These are phyloP conservation scores for Aspergillus candidus DNA, from an alignment of 2,329 filamentous ascomycete species.

Conservation along the genomic window DNA sequence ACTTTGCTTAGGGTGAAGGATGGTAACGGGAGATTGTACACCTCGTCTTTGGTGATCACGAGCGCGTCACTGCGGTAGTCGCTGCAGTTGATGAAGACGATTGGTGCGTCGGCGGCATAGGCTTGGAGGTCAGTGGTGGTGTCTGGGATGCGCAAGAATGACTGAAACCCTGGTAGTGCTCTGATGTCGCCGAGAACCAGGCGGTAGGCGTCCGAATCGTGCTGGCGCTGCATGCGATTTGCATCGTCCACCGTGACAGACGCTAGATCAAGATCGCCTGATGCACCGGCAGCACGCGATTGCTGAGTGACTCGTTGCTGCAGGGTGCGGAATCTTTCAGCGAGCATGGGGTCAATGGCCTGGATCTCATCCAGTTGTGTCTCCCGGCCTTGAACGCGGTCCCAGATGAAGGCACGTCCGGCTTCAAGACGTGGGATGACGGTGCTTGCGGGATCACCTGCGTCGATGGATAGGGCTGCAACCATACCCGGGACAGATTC, in stretches of 20 bases:
- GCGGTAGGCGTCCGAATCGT: constrained; percentile 1
- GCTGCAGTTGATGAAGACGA: constrained; percentile 4
- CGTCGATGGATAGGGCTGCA: not conserved
- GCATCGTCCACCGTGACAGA: not conserved
- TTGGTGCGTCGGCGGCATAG: constrained; percentile 1
- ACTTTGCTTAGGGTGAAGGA: not conserved
- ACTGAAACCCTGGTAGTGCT: not conserved
- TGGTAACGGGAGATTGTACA: constrained; percentile 1
- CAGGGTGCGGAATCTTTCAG: constrained; percentile 1
- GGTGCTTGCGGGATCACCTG: constrained; percentile 1
- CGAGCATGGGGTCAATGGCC: not conserved
- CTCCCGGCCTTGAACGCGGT: constrained; percentile 1
- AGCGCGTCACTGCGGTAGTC: constrained; percentile 1
- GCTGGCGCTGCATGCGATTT: constrained; percentile 3
- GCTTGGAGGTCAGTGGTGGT: not conserved
- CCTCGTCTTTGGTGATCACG: not conserved
- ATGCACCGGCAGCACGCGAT: not conserved
- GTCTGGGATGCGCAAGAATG: constrained; percentile 1
- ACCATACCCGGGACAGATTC: constrained; percentile 1
- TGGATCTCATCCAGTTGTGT: constrained; percentile 1
- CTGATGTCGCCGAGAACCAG: constrained; percentile 1
- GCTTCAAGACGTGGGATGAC: constrained; percentile 2
- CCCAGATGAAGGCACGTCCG: constrained; percentile 4
- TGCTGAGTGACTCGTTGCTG: constrained; percentile 2
- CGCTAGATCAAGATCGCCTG: not conserved